Evolutionary conservation across 2,329 filamentous ascomycete genomes (phyloP), one percentile per base, ranked within the genome.

Genomic region (Trichoderma arundinaceum): DNA sequence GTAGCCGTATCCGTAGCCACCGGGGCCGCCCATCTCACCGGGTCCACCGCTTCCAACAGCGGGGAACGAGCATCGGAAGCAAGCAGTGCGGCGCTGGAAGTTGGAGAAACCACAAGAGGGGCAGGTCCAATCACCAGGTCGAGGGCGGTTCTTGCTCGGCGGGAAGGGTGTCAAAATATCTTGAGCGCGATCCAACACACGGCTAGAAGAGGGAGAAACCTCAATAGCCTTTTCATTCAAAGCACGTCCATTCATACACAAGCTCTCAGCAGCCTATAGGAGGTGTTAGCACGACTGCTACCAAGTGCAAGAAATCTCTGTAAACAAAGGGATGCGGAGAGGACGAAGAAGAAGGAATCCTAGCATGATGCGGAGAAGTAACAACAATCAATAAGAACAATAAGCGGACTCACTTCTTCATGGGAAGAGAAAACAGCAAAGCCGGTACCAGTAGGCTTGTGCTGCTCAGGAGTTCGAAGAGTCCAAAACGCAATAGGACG

Each of bases 401-500:
- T n/a, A 7, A 51, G 61, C 33, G 12, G 66, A 83, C 89, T 81
- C 82, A 97, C 94, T 89, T 99, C 95, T 84, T 99, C 95, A 76
- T 99, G 95, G 53, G 94, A 98, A 69, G 95, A 98, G 77, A 99
- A 99, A 65, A 99, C 94, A 57, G 95, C 95, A 79, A 99, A 99
- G 62, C 95, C 95, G 63, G 94, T 96, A 49, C 95, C 95, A 9
- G 95, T 99, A n/a, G 95, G 95, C 84, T 99, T 99, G 81, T 98
- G 95, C 81, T 98, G 95, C 79, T 99, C 95, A 3, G 95, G 95
- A 13, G 95, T 99, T 68, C 94, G 91, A 58, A 99, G 86, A 17
- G 95, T 99, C 95, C 95, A 99, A 81, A 99, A 99, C 19, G 95
- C 95, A 80, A 99, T 99, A 35, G 95, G 95, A 49, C 95, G 91